Conservation (phyloP, 2,329 filamentous ascomycete species). For the Ceratocystis lukuohia region DNA sequence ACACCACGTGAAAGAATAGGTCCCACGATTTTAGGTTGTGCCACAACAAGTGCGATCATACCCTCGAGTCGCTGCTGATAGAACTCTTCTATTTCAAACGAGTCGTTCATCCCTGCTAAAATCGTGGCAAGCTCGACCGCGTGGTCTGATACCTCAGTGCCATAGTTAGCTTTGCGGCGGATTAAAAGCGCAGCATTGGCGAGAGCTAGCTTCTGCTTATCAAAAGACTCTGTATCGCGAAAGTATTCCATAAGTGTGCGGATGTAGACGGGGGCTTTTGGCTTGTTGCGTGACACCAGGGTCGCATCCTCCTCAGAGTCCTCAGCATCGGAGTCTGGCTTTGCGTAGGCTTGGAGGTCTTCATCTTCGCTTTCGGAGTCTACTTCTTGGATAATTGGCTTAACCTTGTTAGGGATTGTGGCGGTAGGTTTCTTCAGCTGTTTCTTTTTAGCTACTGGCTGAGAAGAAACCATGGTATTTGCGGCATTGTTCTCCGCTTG, state of each 20-base stretch:
- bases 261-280: constrained; percentile 77
- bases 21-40: constrained; percentile 63
- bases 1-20: constrained; percentile 75
- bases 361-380: constrained; percentile 47
- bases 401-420: constrained; percentile 25
- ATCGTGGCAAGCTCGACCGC: constrained; percentile 65
- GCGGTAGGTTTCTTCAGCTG: constrained; percentile 25
- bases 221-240: constrained; percentile 68
- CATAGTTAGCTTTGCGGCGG: constrained; percentile 75
- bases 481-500: constrained; percentile 15
- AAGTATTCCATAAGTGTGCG: constrained; percentile 70
- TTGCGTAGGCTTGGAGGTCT: constrained; percentile 64
- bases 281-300: constrained; percentile 68
- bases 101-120: constrained; percentile 70
- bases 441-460: constrained; percentile 20
- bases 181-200: constrained; percentile 67
- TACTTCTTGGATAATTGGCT: constrained; percentile 52
- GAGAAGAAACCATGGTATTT: constrained; percentile 16
- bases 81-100: constrained; percentile 69
- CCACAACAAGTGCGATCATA: constrained; percentile 68
- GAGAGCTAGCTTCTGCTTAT: constrained; percentile 69
- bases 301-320: constrained; percentile 92
- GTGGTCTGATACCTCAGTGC: constrained; percentile 76
- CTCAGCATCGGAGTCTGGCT: constrained; percentile 75
- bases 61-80: constrained; percentile 61